Evolutionary conservation across 352 stramenopile species (phyloP).

Genomic region (Globisporangium polare): DNA sequence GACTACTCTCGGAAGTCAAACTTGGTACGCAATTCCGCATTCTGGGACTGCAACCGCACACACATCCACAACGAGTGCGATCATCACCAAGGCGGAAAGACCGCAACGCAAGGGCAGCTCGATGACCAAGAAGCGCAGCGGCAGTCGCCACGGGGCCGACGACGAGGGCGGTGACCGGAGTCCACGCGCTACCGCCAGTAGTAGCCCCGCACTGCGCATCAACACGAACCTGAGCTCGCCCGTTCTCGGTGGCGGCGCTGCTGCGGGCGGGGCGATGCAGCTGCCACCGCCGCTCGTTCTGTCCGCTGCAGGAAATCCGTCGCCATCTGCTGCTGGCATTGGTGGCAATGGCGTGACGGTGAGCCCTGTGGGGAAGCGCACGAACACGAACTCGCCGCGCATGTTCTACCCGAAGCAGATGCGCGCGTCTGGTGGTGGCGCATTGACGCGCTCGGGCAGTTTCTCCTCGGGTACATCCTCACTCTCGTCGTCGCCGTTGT

Average conservation of each 20-base stretch:
- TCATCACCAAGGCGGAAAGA: background rate
- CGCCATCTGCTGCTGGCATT: background rate
- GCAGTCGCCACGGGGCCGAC: constrained; percentile 5
- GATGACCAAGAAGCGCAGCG: constrained; percentile 21
- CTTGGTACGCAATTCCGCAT: background rate
- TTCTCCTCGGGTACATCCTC: constrained; percentile 20
- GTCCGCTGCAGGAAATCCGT: background rate
- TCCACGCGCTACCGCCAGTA: background rate
- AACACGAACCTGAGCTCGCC: constrained; percentile 14
- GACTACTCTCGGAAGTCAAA: background rate
- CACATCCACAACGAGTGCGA: background rate
- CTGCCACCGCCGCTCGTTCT: constrained; percentile 8
- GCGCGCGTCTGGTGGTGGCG: background rate
- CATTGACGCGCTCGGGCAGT: constrained; percentile 13
- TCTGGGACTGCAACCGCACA: background rate
- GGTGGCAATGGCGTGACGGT: background rate
- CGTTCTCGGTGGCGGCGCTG: background rate
- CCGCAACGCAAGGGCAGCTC: background rate
- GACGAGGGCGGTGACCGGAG: background rate
- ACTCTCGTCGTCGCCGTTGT: constrained; percentile 10
- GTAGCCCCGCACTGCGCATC: constrained; percentile 13
- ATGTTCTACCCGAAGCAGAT: constrained; percentile 12
- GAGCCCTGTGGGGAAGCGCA: constrained; percentile 1
- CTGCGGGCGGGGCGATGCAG: background rate
- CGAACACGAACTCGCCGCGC: constrained; percentile 13